Evolutionary conservation across 2,329 filamentous ascomycete species (phyloP).

Genomic region (Coniochaeta sp.): DNA sequence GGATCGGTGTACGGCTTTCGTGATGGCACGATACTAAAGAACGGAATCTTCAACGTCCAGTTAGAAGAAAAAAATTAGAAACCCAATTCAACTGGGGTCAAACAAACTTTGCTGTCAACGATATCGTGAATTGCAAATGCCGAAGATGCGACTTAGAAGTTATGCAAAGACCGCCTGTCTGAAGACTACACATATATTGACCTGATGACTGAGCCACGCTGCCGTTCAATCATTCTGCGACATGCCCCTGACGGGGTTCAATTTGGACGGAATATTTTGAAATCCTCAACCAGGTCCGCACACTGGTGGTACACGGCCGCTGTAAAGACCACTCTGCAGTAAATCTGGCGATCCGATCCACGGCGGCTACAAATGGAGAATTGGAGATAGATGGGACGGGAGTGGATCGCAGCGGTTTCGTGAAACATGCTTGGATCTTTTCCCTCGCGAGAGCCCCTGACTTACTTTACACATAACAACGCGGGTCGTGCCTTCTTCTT

Average conservation of each 20-base stretch:
- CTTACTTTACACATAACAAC: neutral
- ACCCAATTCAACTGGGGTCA: slow-evolving; percentile 2
- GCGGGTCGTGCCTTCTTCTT: neutral
- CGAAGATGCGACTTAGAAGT: neutral
- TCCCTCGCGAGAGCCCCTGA: neutral
- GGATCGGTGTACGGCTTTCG: neutral
- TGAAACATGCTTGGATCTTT: neutral
- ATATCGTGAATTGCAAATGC: neutral
- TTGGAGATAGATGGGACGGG: neutral
- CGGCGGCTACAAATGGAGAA: neutral
- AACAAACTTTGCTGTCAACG: neutral
- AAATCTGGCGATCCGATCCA: neutral
- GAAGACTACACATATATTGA: too few species aligned
- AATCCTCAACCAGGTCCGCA: neutral
- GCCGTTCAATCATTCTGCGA: too few species aligned
- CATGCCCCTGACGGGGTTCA: too few species aligned
- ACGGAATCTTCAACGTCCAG: slow-evolving; percentile 1
- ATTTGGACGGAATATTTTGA: too few species aligned
- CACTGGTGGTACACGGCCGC: too few species aligned
- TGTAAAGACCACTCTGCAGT: too few species aligned
- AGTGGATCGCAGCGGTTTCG: neutral
- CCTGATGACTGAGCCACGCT: neutral
- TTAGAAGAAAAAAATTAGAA: slow-evolving; percentile 1
- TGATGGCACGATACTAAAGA: neutral
- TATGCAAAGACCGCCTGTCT: too few species aligned